Evolutionary conservation across 2,329 filamentous ascomycete species (phyloP).

Genomic region (Calonectria pauciramosa): DNA sequence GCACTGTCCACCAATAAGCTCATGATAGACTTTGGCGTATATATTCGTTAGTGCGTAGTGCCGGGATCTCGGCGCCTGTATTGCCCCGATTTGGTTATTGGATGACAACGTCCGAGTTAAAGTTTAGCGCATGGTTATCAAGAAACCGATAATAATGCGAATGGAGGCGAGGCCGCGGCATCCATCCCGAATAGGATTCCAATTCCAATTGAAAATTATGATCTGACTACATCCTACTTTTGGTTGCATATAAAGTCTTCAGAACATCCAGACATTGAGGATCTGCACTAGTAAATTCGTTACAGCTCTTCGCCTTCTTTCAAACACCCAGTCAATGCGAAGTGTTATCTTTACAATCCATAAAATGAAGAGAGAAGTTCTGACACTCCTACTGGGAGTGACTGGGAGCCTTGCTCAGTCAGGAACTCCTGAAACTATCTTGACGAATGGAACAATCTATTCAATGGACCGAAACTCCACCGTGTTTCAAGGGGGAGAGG

Average conservation of each 20-base stretch:
- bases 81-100: not conserved
- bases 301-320: not conserved
- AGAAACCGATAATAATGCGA: not conserved
- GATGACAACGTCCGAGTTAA: not conserved
- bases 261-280: not conserved
- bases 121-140: not conserved
- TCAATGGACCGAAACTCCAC: not conserved
- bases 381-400: not conserved
- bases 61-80: not conserved
- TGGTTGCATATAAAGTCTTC: not conserved
- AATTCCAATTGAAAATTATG: not conserved
- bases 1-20: not conserved
- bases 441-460: not conserved
- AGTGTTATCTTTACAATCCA: too few species aligned
- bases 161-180: not conserved
- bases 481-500: not conserved
- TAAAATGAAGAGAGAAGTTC: not conserved
- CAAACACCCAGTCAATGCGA: not conserved
- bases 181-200: not conserved
- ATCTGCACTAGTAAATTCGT: not conserved
- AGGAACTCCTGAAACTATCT: not conserved
- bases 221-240: too few species aligned
- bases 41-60: not conserved
- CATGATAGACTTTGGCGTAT: not conserved
- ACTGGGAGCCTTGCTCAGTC: not conserved